A percentile compares a stretch with the other conserved stretches of the same genome.
Evolutionary conservation across 306 rosid species (phyloP).

Genomic region (Dryas alaskensis): DNA sequence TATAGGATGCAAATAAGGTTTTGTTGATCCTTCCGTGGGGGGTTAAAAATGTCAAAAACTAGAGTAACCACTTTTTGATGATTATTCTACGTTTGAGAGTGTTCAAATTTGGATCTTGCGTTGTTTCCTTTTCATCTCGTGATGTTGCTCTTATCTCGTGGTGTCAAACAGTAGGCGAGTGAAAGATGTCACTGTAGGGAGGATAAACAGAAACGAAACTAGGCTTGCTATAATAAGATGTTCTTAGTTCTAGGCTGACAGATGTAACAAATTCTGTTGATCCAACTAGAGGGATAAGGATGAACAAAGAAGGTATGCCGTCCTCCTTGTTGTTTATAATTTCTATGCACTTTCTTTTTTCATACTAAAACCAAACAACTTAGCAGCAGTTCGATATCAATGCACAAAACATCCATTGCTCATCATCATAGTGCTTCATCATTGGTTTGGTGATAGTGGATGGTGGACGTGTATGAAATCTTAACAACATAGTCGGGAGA

Average conservation of each 20-base stretch:
- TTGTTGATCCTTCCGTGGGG: not conserved
- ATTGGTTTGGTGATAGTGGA: not conserved
- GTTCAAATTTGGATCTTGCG: not conserved
- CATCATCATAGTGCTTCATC: not conserved
- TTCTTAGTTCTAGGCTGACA: not conserved
- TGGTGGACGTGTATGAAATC: no score
- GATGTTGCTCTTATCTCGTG: not conserved
- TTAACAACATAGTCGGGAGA: no score
- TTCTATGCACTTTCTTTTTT: not conserved
- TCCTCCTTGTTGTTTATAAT: not conserved
- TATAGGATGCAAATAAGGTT: not conserved
- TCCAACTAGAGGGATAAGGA: not conserved
- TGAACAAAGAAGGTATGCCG: not conserved
- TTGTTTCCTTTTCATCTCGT: not conserved
- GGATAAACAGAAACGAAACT: not conserved
- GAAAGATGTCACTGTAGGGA: not conserved
- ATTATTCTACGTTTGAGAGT: not conserved
- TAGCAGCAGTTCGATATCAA: not conserved
- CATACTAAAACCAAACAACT: not conserved
- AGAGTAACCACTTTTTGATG: not conserved
- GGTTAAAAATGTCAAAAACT: not conserved
- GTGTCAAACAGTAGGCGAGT: not conserved
- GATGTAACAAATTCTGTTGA: not conserved
- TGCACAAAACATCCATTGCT: not conserved
- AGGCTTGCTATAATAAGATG: not conserved